Base-by-base conservation (phyloP, 805 yeast species). In the Wickerhamomyces bovis region DNA sequence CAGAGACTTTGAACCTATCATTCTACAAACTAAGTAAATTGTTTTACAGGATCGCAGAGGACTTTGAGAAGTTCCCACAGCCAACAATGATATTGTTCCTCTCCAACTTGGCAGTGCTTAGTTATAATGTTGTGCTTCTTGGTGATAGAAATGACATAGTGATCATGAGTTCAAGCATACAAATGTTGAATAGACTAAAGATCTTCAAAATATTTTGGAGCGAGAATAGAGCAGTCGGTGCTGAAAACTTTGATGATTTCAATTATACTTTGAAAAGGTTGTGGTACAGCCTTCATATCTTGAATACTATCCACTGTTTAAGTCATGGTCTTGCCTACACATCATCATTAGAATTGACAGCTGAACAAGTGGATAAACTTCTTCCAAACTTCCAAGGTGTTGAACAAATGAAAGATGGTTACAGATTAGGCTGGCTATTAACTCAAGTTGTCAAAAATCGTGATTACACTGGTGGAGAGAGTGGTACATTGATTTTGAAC, bases 121-220 rank as follows among this genome's bases (percentile, higher is more conserved):
- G 82, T 56, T 84, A 80, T 55, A 65, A 79, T 10, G 71, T 81
- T 10, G 64, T 81, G 2, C 65, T 81, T 38, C 75, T 80, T 21
- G 89, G 90, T 0, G 78, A 76, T 44, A 70, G 73, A 31, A 80
- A 77, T 55, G 77, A 85, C 7, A 64, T 80, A 36, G 43, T 45
- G 81, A 83, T 1, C 21, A 67, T 84, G 25, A 72, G 80, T 4
- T 66, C 75, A 47, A 68, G 83, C 1, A 69, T 74, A 13, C 65
- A 81, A 1, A 69, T 80, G 13, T 76, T 81, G 56, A 78, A 78
- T 58, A 88, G 81, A 54, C 75, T 79, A 61, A 73, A 73, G 51
- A 62, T 83, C 9, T 69, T 58, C 57, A 75, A 57, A 44, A 66
- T 69, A 15, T 59, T 63, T 38, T 56, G 58, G 49, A 44, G 41